Conservation (phyloP, 2,329 filamentous ascomycete genomes). For the Neonectria faginata region DNA sequence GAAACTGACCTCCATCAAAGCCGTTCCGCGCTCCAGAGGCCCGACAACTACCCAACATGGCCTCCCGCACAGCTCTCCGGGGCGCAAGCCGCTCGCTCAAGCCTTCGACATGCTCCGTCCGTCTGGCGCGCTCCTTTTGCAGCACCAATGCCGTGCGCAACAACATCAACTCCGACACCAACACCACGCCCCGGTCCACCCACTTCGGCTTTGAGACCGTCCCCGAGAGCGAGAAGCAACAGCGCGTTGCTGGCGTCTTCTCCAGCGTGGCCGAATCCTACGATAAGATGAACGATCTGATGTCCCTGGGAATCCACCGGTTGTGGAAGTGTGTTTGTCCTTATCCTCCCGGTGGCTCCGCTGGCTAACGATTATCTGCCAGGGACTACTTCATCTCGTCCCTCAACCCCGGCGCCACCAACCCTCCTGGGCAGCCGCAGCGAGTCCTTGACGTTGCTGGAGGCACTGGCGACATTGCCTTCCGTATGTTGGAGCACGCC, state of each 20-base stretch:
- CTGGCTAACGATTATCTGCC: conserved; percentile 28
- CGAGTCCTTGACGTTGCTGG: conserved; percentile 96
- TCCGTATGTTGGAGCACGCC: conserved; percentile 92
- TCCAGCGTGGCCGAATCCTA: conserved; percentile 94
- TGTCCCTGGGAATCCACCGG: conserved; percentile 97
- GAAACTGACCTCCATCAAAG: conserved; percentile 40
- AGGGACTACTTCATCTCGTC: conserved; percentile 92
- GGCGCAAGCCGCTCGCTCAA: conserved; percentile 43
- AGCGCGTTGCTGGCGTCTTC: conserved; percentile 86
- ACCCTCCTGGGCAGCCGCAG: conserved; percentile 61
- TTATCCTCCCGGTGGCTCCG: background rate
- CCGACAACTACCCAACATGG: conserved; percentile 41
- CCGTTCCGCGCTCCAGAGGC: conserved; percentile 29
- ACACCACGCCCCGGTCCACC: conserved; percentile 67
- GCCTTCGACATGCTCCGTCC: conserved; percentile 28
- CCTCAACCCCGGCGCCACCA: conserved; percentile 81
- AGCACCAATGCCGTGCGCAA: conserved; percentile 44
- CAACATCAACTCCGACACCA: conserved; percentile 34
- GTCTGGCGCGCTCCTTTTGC: conserved; percentile 45
- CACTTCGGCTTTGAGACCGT: conserved; percentile 94
- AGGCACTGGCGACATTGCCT: conserved; percentile 97
- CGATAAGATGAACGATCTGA: conserved; percentile 98
- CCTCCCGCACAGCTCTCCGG: conserved; percentile 47
- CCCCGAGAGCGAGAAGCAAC: conserved; percentile 79
- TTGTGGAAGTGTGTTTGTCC: conserved; percentile 79